Evolutionary conservation across 2,329 filamentous ascomycete species (phyloP), one percentile per base, ranked within the genome.

Genomic region (Colletotrichum navitas): DNA sequence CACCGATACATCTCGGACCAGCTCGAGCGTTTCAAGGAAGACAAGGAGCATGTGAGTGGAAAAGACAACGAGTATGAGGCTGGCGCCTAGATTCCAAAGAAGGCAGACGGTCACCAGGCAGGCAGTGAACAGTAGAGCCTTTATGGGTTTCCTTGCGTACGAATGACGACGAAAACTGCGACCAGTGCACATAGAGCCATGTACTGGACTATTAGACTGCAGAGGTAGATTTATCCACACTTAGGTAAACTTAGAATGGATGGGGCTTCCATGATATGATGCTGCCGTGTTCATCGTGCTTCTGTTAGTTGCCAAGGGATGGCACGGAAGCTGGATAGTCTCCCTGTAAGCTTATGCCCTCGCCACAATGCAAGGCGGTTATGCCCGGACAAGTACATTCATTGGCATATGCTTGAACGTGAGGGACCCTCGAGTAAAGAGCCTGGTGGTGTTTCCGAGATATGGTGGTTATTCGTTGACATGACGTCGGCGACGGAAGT

Each of bases 1-100:
- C 91, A 93, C 72, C 88, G 90, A 74, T 97, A 97, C 80, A 92
- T 98, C 68, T 90, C 89, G 39, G 92, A 94, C 74, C 93, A 97
- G 83, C 85, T 98, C 69, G 87, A 92, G 80, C 86, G 91, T 68
- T 91, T 96, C 77, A 90, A 77, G 74, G 77, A 79, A 32, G 78
- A 80, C 26, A 76, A 75, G 63, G 62, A 67, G 59, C 36, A 76
- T 73, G 54, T 77, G 36, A 60, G 77, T 32, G 77, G 74, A 21
- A 76, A 80, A 14, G 83, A 80, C 14, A 85, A 87, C 47, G 86
- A 88, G 76, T 83, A 84, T 74, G 86, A 88, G 77, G 81, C 85
- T 78, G 73, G 51, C 21, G 70, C 16, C 12, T 12, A 39, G 47
- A 29, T 47, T 39, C 16, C 12, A 41, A 41, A 58, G 41, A 21